phyloP scores from a whole-genome alignment of 192 early-diverging fungal genomes.

The Backusella luteola region DNA sequence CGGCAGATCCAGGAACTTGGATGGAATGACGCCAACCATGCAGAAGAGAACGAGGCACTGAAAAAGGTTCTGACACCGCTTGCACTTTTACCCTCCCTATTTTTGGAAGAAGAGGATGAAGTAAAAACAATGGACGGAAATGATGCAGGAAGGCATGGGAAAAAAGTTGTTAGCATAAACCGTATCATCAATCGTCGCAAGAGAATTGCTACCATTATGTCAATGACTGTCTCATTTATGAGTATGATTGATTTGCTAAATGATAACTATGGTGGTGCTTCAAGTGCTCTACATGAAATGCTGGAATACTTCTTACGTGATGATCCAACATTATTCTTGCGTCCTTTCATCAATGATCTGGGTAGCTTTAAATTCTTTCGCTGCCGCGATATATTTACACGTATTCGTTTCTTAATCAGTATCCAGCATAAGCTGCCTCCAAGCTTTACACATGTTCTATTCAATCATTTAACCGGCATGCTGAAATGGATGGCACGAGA shows the following conservation, averaged over 20 bases:
- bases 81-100: constrained; percentile 50
- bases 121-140: constrained; percentile 12
- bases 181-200: constrained; percentile 22
- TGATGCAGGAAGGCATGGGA: not conserved
- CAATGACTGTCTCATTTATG: constrained; percentile 44
- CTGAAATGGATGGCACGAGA: constrained; percentile 55
- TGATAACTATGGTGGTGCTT: constrained; percentile 47
- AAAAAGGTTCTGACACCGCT: constrained; percentile 47
- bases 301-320: constrained; percentile 50
- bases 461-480: constrained; percentile 55
- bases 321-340: constrained; percentile 52
- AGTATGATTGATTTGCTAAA: constrained; percentile 49
- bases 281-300: constrained; percentile 38
- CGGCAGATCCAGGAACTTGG: constrained; percentile 49
- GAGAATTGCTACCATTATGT: constrained; percentile 37
- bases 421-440: constrained; percentile 52
- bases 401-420: constrained; percentile 44
- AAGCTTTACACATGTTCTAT: constrained; percentile 47
- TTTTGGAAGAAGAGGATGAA: constrained; percentile 47
- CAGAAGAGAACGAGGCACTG: constrained; percentile 40
- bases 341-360: constrained; percentile 51
- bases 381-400: constrained; percentile 39
- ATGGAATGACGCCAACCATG: constrained; percentile 49
- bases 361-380: constrained; percentile 34
- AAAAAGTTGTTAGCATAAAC: not conserved